Evolutionary conservation across 805 yeast genomes (phyloP).

Genomic region (Metschnikowia corniflorae): DNA sequence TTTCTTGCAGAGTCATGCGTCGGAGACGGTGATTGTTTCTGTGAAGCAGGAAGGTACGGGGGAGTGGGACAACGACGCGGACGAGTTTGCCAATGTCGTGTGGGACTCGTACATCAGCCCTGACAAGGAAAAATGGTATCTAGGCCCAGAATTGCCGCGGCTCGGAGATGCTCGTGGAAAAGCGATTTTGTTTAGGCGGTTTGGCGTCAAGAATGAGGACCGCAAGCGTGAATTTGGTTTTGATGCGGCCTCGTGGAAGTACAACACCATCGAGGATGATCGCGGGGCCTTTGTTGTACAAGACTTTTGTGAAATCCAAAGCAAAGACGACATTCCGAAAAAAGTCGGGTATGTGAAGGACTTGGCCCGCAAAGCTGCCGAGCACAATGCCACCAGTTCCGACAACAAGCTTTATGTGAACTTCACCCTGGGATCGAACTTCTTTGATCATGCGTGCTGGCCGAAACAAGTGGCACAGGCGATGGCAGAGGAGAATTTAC

Average conservation of each 20-base stretch:
- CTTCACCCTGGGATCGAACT: constrained; percentile 71
- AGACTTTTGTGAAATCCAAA: constrained; percentile 66
- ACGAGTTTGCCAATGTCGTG: constrained; percentile 61
- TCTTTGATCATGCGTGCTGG: constrained; percentile 71
- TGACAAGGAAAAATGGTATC: constrained; percentile 55
- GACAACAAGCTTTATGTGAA: constrained; percentile 62
- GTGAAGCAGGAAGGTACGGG: constrained; percentile 73
- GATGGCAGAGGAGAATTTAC: constrained; percentile 40
- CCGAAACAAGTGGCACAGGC: constrained; percentile 62
- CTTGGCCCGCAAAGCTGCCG: constrained; percentile 50
- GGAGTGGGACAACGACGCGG: constrained; percentile 57
- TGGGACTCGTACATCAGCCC: constrained; percentile 54
- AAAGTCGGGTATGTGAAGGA: constrained; percentile 57
- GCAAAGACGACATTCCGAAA: constrained; percentile 48
- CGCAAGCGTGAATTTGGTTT: constrained; percentile 51
- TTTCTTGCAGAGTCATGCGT: constrained; percentile 48
- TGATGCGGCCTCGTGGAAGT: constrained; percentile 63
- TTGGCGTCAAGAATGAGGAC: constrained; percentile 54
- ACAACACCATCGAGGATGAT: constrained; percentile 64
- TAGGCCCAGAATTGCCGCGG: constrained; percentile 52
- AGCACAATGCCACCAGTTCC: constrained; percentile 39
- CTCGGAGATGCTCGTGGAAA: constrained; percentile 66
- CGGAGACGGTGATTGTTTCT: constrained; percentile 65
- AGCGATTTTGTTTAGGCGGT: constrained; percentile 62
- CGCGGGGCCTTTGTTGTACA: constrained; percentile 62